Evolutionary conservation across 1,284 basidiomycete genomes (phyloP), one percentile per base, ranked within the genome.

Genomic region (Apiotrichum porosum): DNA sequence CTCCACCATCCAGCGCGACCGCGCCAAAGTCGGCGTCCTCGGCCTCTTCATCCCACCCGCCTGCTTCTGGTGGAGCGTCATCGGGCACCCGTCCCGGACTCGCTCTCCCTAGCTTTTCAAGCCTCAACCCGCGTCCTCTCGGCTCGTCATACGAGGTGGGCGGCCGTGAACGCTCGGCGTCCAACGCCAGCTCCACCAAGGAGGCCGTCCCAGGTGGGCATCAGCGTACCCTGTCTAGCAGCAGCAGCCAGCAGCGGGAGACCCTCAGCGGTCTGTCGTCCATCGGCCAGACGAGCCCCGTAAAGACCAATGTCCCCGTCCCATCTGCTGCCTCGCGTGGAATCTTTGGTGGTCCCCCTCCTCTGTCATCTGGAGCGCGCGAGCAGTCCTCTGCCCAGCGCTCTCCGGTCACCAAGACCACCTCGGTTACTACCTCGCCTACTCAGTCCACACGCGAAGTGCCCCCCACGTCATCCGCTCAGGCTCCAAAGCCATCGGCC

Each of bases 281-380:
- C 28, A 37, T 55, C 10, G 54, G 54, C 10, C 54, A 55, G 38
- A 44, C 54, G 3, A 47, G 43, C 23, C 54, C 54, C 0, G 24
- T 52, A 9, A 55, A 55, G 35, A 37, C 39, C n/a, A 40, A 19
- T 12, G 43, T 28, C 2, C 47, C 49, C 2, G 37, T 46, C 9
- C 47, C 26, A 28, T 39, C 44, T 1, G 37, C 45, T 9, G 45
- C 47, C 4, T 22, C 24, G 0, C 54, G 54, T 9, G 47, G 49
- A 5, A 35, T 55, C 8, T 55, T 49, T 26, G 54, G 46, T 9
- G 52, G 46, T 3, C 54, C 54, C 5, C 54, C 54, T 18, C 49
- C 54, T 1, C 47, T 55, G 10, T 48, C 49, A 1, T 26, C 40
- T 12, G 10, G 19, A 1, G 24, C 46, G 18, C 54, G 54, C 21